Evolutionary conservation across 140 eudicot genomes (phyloP).

Genomic region (Oenanthe javanica): DNA sequence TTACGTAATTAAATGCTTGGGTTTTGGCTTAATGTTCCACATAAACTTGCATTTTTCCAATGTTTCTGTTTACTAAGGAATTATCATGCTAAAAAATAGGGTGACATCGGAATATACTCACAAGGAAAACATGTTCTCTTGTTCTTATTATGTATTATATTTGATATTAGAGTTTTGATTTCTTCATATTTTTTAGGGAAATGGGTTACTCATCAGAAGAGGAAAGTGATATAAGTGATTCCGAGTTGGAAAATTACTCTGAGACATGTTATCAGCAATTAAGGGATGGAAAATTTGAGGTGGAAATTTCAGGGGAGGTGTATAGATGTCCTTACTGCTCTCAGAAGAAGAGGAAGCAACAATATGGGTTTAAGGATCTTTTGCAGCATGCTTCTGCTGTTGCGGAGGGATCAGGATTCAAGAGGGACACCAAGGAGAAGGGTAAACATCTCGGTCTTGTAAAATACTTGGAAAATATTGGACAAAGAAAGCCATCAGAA

Average conservation of each 20-base stretch:
- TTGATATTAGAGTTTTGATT: neutral
- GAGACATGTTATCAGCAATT: slow-evolving; percentile 17
- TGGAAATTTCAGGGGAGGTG: slow-evolving; percentile 10
- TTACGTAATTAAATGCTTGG: no score
- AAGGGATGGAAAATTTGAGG: slow-evolving; percentile 5
- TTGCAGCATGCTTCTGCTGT: slow-evolving; percentile 31
- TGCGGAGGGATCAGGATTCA: slow-evolving; percentile 18
- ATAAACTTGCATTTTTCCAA: no score
- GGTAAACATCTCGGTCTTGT: slow-evolving; percentile 29
- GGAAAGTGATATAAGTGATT: slow-evolving; percentile 32
- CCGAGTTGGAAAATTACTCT: slow-evolving; percentile 29
- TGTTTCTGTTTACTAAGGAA: no score
- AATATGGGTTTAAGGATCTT: slow-evolving; percentile 22
- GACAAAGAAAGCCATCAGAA: neutral
- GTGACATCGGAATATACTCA: no score
- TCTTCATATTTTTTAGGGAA: slow-evolving; percentile 19
- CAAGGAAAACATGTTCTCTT: no score
- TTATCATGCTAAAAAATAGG: no score
- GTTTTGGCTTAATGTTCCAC: no score
- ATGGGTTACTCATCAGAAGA: slow-evolving; percentile 29
- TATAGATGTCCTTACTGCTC: slow-evolving; percentile 35
- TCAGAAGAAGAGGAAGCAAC: slow-evolving; percentile 20
- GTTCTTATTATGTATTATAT: neutral
- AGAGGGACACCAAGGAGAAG: slow-evolving; percentile 17
- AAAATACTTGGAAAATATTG: slow-evolving; percentile 21